These are phyloP conservation scores for Thalassiosira profunda DNA, from an alignment of 108 stramenopile genomes.

Conservation along the genomic window DNA sequence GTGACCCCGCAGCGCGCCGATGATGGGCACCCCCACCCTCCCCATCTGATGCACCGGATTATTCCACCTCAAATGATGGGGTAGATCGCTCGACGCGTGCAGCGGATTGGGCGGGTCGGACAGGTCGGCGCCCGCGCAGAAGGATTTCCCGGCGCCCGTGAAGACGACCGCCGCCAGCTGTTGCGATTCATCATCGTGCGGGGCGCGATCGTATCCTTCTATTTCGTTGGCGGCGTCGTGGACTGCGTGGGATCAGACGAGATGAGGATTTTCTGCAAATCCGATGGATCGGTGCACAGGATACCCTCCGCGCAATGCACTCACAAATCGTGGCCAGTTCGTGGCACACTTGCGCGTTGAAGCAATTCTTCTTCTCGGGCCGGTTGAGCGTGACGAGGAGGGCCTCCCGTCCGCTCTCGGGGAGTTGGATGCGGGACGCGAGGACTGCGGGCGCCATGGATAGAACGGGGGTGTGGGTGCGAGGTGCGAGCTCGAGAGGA, in stretches of 20 bases:
- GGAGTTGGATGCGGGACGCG: slow-evolving; percentile 22
- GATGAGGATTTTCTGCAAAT: too few species aligned
- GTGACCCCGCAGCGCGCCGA: slow-evolving; percentile 53
- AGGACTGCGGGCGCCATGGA: slow-evolving; percentile 16
- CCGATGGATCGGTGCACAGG: too few species aligned
- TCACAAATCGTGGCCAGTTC: slow-evolving; percentile 24
- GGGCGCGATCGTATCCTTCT: slow-evolving; percentile 24
- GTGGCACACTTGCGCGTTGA: slow-evolving; percentile 45
- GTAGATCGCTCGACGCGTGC: slow-evolving; percentile 51
- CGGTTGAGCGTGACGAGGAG: slow-evolving; percentile 51
- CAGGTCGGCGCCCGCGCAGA: slow-evolving; percentile 63
- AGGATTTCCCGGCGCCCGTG: slow-evolving; percentile 48
- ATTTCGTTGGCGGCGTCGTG: slow-evolving; percentile 33
- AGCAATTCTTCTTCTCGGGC: slow-evolving; percentile 55
- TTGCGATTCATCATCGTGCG: not conserved
- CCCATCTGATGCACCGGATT: slow-evolving; percentile 59
- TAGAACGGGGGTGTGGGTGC: not conserved
- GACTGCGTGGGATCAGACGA: too few species aligned
- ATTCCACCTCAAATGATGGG: slow-evolving; percentile 37
- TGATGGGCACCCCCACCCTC: slow-evolving; percentile 39
- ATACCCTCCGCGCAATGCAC: too few species aligned
- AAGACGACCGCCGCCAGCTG: slow-evolving; percentile 53
- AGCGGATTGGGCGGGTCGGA: slow-evolving; percentile 57
- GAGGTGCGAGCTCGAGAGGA: too few species aligned
- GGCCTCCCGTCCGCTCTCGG: slow-evolving; percentile 31